A percentile compares a stretch with the other conserved stretches of the same genome.
phyloP scores from a whole-genome alignment of 257 asterid genomes.

The Paraleonurus japonicus region DNA sequence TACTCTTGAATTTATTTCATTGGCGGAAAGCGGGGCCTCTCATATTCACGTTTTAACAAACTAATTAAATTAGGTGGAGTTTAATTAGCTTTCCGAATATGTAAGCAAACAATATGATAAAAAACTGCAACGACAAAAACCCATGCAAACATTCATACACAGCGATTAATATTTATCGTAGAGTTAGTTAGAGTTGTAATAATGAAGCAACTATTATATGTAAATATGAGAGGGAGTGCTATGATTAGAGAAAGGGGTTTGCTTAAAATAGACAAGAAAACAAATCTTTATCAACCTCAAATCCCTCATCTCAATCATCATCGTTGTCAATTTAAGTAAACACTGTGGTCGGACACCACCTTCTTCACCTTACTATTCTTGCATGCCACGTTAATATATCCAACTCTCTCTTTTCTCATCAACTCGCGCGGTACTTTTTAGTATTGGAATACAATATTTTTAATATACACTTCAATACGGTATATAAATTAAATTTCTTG shows the following conservation, averaged over 20 bases:
- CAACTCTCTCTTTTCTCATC: slow-evolving; percentile 9
- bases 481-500: too few species aligned
- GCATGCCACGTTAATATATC: slow-evolving; percentile 35
- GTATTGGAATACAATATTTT: not conserved
- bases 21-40: slow-evolving; percentile 18
- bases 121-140: not conserved
- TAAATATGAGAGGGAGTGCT: not conserved
- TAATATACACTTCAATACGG: too few species aligned
- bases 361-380: slow-evolving; percentile 39
- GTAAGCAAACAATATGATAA: not conserved
- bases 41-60: slow-evolving; percentile 20
- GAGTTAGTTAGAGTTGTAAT: slow-evolving; percentile 40
- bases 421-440: not conserved
- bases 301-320: slow-evolving; percentile 18
- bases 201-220: slow-evolving; percentile 26
- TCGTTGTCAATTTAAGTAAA: slow-evolving; percentile 27
- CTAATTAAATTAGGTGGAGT: slow-evolving; percentile 19
- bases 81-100: not conserved
- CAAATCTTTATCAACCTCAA: slow-evolving; percentile 26
- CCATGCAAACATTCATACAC: slow-evolving; percentile 10
- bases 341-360: slow-evolving; percentile 26
- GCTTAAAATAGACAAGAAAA: slow-evolving; percentile 32
- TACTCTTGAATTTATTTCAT: too few species aligned
- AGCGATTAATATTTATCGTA: not conserved
- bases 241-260: slow-evolving; percentile 26